Evolutionary conservation across 108 stramenopile genomes (phyloP), one percentile per base, ranked within the genome.

Genomic region (Aurantiochytrium sp.): DNA sequence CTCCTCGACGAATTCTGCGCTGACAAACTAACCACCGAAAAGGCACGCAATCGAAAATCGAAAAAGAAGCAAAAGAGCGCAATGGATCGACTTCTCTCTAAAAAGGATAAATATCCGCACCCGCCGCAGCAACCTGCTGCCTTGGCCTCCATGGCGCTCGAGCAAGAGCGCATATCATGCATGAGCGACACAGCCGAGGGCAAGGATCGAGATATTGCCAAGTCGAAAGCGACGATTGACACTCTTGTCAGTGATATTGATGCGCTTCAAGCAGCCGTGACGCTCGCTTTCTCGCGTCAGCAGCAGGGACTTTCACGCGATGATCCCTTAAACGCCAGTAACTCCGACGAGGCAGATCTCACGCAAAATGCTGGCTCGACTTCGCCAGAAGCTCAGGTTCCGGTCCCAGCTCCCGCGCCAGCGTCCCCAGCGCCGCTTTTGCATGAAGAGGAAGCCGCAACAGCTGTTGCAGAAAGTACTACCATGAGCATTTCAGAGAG

Each of bases 21-120:
- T 12, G 76, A 83, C 49, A 47, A 83, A 35, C 76, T 83, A 0
- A 83, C 76, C 23, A 53, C 51, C n/a, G 76, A 83, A 28, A 83
- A 83, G 51, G 76, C 76, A 12, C 45, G 51, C 6, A 83, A 83
- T 43, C 76, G 76, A 43, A 83, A 83, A 28, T 53, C 49, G n/a
- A 83, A 83, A 4, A 83, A 83, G 76, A 83, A 83, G 51, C 76
- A 83, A 28, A 83, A 83, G 45, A 53, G 25, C n/a, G 76, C 76
- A 12, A 83, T 83, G 76, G 51, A 83, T 12, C 76, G 76, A 12
- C 51, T 83, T 12, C 6, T 53, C 12, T 45, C 19, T 6, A 83
- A 53, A 12, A 83, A 83, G 51, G 76, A 83, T 28, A 83, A 83
- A 23, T 4, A 12, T 69, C 21, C 10, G 8, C 64, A 28, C 3